Evolutionary conservation across 352 stramenopile genomes (phyloP).

Genomic region (Globisporangium nunn): DNA sequence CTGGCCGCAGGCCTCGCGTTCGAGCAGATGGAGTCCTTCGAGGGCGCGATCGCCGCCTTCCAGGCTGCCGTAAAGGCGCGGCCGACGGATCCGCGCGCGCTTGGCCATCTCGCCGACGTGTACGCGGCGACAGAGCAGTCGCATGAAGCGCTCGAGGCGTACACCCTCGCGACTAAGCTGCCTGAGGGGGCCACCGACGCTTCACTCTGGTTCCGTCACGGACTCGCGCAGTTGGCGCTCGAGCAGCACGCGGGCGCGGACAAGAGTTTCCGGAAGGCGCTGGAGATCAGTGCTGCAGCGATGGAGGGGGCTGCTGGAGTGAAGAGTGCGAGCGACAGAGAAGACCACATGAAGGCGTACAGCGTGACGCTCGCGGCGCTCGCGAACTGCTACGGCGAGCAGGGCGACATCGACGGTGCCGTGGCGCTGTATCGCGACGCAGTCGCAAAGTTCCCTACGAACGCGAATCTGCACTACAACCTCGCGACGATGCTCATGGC

Average conservation of each 20-base stretch:
- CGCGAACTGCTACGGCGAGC: constrained; percentile 43
- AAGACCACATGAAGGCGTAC: constrained; percentile 34
- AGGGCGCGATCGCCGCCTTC: constrained; percentile 40
- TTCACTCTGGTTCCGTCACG: constrained; percentile 48
- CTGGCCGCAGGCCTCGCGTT: constrained; percentile 59
- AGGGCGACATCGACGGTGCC: constrained; percentile 42
- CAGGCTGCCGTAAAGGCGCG: constrained; percentile 26
- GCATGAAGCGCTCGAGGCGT: constrained; percentile 28
- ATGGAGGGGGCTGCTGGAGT: constrained; percentile 14
- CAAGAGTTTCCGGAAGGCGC: constrained; percentile 25
- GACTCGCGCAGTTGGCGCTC: constrained; percentile 26
- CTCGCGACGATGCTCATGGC: constrained; percentile 62
- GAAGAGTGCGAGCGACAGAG: constrained; percentile 2
- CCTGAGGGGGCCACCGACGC: constrained; percentile 36
- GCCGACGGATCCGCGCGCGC: constrained; percentile 38
- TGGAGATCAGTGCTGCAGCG: constrained; percentile 19
- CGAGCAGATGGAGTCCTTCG: constrained; percentile 45
- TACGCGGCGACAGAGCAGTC: constrained; percentile 25
- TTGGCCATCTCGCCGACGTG: constrained; percentile 44
- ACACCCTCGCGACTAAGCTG: constrained; percentile 26
- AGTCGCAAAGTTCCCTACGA: constrained; percentile 22
- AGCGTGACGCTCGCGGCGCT: constrained; percentile 44
- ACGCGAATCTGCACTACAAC: constrained; percentile 64
- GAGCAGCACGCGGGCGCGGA: constrained; percentile 28
- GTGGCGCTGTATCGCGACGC: constrained; percentile 43